phyloP scores from a whole-genome alignment of 371 early-diverging fungal genomes.

The Massospora cicadina region DNA sequence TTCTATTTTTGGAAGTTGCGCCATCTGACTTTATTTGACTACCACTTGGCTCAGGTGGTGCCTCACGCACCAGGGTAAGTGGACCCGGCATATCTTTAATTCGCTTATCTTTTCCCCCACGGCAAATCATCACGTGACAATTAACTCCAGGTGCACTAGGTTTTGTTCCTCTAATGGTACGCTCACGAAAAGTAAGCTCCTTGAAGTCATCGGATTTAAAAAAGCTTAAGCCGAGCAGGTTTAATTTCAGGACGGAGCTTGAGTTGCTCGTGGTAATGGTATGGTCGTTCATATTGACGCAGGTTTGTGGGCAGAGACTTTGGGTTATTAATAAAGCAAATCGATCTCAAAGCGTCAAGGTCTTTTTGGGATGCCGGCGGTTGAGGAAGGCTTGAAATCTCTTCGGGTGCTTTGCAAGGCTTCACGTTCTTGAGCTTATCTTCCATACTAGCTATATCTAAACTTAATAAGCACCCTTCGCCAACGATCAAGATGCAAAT shows the following conservation, averaged over 20 bases:
- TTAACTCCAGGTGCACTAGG: not conserved
- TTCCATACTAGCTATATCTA: no score
- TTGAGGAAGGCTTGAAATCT: not conserved
- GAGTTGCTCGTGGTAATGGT: not conserved
- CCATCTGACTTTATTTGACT: not conserved
- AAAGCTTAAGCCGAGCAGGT: not conserved
- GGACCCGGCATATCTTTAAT: not conserved
- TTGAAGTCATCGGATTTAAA: not conserved
- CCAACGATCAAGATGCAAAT: no score
- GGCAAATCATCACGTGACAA: not conserved
- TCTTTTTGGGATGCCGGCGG: not conserved
- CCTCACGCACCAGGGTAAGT: not conserved
- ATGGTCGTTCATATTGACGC: not conserved
- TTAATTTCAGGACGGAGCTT: not conserved
- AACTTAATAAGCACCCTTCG: no score
- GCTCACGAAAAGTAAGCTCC: not conserved
- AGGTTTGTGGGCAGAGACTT: conserved; percentile 3
- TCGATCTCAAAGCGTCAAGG: not conserved
- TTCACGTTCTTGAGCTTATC: not conserved
- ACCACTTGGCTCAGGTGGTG: not conserved
- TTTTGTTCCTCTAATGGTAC: not conserved
- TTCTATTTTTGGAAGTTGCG: not conserved
- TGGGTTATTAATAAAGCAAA: conserved; percentile 1
- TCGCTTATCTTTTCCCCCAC: not conserved
- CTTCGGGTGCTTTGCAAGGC: not conserved